Conservation (phyloP, 2,329 filamentous ascomycete species). For the Nigrograna mackinnonii region DNA sequence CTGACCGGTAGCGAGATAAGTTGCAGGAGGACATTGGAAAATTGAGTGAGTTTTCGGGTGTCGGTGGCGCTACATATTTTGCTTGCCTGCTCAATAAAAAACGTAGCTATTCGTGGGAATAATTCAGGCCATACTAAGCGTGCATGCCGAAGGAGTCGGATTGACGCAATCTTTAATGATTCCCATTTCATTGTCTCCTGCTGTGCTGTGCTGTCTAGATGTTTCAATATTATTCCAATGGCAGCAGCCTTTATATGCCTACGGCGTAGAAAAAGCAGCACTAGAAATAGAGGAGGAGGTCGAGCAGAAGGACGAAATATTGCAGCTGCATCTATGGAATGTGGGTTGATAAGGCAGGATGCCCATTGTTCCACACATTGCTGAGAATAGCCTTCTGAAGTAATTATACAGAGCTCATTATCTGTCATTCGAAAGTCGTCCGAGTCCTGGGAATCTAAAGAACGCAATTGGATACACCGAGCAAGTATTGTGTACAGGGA, state of each 20-base stretch:
- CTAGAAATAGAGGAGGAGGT: constrained; percentile 32
- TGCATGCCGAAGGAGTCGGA: constrained; percentile 33
- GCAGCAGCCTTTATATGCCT: constrained; percentile 22
- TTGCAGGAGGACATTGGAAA: constrained; percentile 54
- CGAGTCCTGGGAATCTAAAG: constrained; percentile 5
- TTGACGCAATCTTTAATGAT: constrained; percentile 22
- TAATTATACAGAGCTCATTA: constrained; percentile 22
- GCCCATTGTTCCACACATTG: constrained; percentile 27
- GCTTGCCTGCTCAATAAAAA: constrained; percentile 27
- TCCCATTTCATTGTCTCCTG: constrained; percentile 22
- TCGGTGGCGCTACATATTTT: constrained; percentile 13
- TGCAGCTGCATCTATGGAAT: constrained; percentile 19
- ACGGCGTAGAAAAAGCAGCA: constrained; percentile 35
- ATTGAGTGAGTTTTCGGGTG: constrained; percentile 30
- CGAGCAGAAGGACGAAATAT: constrained; percentile 16
- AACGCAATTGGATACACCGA: constrained; percentile 23
- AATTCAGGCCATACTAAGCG: constrained; percentile 33
- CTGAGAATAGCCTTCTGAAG: constrained; percentile 16
- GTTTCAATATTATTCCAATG: constrained; percentile 25
- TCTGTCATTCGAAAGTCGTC: constrained; percentile 14
- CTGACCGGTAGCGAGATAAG: constrained; percentile 53
- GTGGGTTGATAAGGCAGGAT: constrained; percentile 16
- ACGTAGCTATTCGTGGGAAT: constrained; percentile 31
- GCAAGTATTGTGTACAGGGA: constrained; percentile 30
- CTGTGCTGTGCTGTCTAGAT: constrained; percentile 20